Evolutionary conservation across 2,329 filamentous ascomycete genomes (phyloP), one percentile per base, ranked within the genome.

Genomic region (Neonectria neomacrospora): DNA sequence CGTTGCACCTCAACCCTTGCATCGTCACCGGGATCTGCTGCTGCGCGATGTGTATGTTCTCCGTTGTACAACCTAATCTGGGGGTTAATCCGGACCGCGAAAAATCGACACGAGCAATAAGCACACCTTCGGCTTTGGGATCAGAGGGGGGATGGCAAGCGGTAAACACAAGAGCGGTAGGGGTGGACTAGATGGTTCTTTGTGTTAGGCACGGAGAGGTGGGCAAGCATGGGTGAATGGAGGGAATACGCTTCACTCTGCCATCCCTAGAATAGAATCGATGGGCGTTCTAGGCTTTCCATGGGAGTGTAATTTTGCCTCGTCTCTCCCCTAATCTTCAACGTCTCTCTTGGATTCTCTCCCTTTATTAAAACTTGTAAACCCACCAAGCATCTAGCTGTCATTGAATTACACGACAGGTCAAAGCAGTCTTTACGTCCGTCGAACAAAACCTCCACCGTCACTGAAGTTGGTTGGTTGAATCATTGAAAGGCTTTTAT

Each of bases 1-100:
- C 58, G 34, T 48, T 47, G 22, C 67, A 62, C 47, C 39, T 34
- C 18, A 6, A 20, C 51, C 39, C 34, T 26, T 54, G 10, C 48
- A 54, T 48, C 45, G 44, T 50, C 41, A 28, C 47, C 26, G 23
- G 42, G n/a, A 51, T 34, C 23, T 59, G 39, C 55, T 37, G 18
- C 45, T 55, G 28, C 34, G 47, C 58, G 59, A 58, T 34, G 45
- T 63, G 45, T 69, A 66, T 68, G 42, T 65, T 61, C 62, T 69
- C 63, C 55, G 57, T 50, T 72, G 70, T 71, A 72, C 66, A 65
- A 68, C 65, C 67, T 71, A 66, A 61, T 48, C n/a, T 44, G 28
- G 53, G 58, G 57, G 45, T 50, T 54, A 65, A 55, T 58, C 54
- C 37, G 30, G 39, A 22, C 28, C 20, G 45, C 30, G 52, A 41